A percentile compares a stretch with the other conserved stretches of the same genome.
Evolutionary conservation across 768 basidiomycete genomes (phyloP).

Genomic region (Dendrothele bispora): DNA sequence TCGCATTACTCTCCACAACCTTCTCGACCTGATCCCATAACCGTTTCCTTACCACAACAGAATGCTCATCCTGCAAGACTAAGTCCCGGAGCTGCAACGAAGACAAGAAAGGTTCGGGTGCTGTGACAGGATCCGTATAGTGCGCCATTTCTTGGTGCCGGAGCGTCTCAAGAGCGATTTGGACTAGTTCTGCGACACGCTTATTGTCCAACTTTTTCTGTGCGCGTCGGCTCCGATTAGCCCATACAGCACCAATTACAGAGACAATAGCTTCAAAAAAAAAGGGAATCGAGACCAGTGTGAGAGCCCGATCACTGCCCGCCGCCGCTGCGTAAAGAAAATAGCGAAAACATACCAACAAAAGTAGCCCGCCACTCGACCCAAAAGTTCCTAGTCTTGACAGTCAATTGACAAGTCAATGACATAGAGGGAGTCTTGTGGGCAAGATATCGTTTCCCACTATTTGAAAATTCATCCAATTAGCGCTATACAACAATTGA

Average conservation of each 20-base stretch:
- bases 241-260: slow-evolving; percentile 23
- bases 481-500: neutral
- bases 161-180: slow-evolving; percentile 76
- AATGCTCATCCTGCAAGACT: slow-evolving; percentile 80
- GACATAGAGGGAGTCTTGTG: slow-evolving; percentile 69
- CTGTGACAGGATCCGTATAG: slow-evolving; percentile 76
- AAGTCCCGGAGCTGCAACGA: slow-evolving; percentile 87
- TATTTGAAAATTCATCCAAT: slow-evolving; percentile 28
- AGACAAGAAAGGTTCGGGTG: slow-evolving; percentile 75
- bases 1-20: slow-evolving; percentile 87
- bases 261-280: slow-evolving; percentile 31
- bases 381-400: slow-evolving; percentile 70
- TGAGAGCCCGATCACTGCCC: neutral
- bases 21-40: slow-evolving; percentile 85
- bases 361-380: slow-evolving; percentile 63
- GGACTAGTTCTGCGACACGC: slow-evolving; percentile 73
- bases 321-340: slow-evolving; percentile 2
- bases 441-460: slow-evolving; percentile 74
- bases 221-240: slow-evolving; percentile 43
- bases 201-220: slow-evolving; percentile 57
- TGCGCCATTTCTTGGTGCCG: slow-evolving; percentile 82
- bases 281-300: slow-evolving; percentile 13
- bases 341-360: slow-evolving; percentile 46
- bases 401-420: slow-evolving; percentile 63
- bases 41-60: slow-evolving; percentile 58